Evolutionary conservation across 2,329 filamentous ascomycete species (phyloP), one percentile per base, ranked within the genome.

Genomic region (Xylaria sp.): DNA sequence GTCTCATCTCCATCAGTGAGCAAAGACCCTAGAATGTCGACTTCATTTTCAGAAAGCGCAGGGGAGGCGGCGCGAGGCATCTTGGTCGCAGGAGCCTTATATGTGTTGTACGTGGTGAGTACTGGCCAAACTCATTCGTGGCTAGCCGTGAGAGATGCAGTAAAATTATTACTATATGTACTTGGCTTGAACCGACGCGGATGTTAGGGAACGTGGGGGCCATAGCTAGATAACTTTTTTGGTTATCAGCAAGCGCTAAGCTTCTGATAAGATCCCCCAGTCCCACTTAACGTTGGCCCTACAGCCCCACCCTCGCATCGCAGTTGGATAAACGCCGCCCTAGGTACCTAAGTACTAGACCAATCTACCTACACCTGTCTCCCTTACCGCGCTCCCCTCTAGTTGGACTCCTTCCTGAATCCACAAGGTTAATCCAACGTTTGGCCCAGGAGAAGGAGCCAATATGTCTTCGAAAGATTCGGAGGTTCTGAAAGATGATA

Each of bases 21-120:
- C 11, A 97, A 84, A 1, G 91, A 90, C 68, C 86, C 89, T 22
- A 93, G 89, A 60, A 99, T 97, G 76, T 99, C 96, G 75, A 96
- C 89, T 77, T 97, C 96, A 71, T 90, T 92, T 81, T 98, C 95
- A 56, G 95, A 98, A 65, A 87, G 85, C 55, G 93, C 89, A 66
- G 95, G 96, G 49, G 96, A 98, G 64, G 86, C 86, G 75, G 88
- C 89, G 75, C 92, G 85, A 81, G 86, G 85, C 93, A 96, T 97
- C 33, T 73, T 72, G 61, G 17, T 56, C 20, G 38, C n/a, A 7
- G 5, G 20, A 7, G 29, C 11, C 47, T 36, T 39, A 39, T 55
- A 42, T 39, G 20, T 31, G 7, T 15, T n/a, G 27, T 44, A 42
- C 33, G 20, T 27, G 7, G 15, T 15, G n/a, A 9, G 13, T 61